phyloP scores from a whole-genome alignment of 176 grass and related monocot genomes.

The Aegilops bicornis region DNA sequence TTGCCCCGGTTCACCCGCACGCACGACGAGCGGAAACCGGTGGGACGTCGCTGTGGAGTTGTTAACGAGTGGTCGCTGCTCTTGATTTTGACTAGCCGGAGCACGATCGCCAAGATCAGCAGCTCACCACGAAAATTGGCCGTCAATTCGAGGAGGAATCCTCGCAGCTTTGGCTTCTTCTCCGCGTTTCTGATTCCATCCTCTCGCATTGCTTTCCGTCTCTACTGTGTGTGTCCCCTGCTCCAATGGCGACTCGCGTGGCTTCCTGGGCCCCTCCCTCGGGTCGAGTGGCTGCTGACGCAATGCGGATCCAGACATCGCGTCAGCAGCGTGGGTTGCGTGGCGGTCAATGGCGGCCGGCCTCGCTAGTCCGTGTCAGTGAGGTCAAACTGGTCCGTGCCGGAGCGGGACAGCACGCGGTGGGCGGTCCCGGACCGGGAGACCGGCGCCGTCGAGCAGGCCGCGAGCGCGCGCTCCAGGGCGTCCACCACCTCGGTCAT shows the following conservation, averaged over 20 bases:
- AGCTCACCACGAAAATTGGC: background rate
- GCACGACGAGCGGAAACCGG: constrained; percentile 14
- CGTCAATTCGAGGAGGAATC: background rate
- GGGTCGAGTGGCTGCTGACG: constrained; percentile 14
- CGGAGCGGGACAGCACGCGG: constrained; percentile 39
- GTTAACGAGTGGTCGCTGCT: constrained; percentile 19
- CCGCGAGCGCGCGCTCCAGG: constrained; percentile 67
- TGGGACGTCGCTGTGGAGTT: constrained; percentile 30
- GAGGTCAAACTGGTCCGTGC: constrained; percentile 54
- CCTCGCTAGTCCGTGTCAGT: constrained; percentile 49
- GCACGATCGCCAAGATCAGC: background rate
- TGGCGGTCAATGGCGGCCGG: background rate
- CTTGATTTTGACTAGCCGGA: constrained; percentile 3
- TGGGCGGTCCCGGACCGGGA: constrained; percentile 27
- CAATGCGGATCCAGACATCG: background rate
- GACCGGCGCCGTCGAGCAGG: constrained; percentile 22
- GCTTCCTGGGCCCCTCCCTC: background rate
- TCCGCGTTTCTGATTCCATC: background rate
- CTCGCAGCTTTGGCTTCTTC: background rate
- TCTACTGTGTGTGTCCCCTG: too few relatives aligned
- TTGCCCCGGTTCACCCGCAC: background rate
- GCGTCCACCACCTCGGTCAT: constrained; percentile 85
- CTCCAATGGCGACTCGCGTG: constrained; percentile 27
- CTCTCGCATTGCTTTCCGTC: background rate
- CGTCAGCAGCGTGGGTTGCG: constrained; percentile 4